Evolutionary conservation across 2,329 filamentous ascomycete species (phyloP).

Genomic region (Cytospora paraplurivora): DNA sequence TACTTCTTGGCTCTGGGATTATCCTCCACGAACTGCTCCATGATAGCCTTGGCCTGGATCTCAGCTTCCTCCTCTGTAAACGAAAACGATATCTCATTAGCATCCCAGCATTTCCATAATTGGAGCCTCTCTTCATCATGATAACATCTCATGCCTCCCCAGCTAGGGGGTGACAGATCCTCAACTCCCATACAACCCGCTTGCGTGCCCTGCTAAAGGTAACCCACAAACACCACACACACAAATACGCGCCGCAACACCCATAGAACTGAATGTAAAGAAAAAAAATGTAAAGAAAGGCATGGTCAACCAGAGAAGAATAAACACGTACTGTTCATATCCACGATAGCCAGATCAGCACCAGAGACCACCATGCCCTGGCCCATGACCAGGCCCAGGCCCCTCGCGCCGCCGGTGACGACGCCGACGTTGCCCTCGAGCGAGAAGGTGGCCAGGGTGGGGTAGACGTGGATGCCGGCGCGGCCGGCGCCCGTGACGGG

Average conservation of each 20-base stretch:
- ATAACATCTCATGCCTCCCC: not conserved
- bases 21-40: conserved; percentile 75
- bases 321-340: conserved; percentile 89
- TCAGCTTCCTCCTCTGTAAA: conserved; percentile 76
- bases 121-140: no score
- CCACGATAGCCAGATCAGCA: conserved; percentile 86
- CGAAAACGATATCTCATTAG: conserved; percentile 5
- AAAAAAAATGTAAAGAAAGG: not conserved
- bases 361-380: conserved; percentile 89
- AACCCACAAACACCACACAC: no score
- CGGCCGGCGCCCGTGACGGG: conserved; percentile 72
- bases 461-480: conserved; percentile 74
- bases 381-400: conserved; percentile 88
- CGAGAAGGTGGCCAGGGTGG: conserved; percentile 83
- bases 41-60: conserved; percentile 71
- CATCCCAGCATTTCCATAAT: not conserved
- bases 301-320: no score
- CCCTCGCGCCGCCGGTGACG: conserved; percentile 88
- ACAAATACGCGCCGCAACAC: no score
- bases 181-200: not conserved
- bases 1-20: conserved; percentile 75
- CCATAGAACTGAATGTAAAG: not conserved
- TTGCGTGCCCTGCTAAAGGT: no score
- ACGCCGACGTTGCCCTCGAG: conserved; percentile 81
- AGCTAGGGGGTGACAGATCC: not conserved